Base-by-base conservation (phyloP, 495 filamentous ascomycete genomes). In the Penicillium waksmanii region DNA sequence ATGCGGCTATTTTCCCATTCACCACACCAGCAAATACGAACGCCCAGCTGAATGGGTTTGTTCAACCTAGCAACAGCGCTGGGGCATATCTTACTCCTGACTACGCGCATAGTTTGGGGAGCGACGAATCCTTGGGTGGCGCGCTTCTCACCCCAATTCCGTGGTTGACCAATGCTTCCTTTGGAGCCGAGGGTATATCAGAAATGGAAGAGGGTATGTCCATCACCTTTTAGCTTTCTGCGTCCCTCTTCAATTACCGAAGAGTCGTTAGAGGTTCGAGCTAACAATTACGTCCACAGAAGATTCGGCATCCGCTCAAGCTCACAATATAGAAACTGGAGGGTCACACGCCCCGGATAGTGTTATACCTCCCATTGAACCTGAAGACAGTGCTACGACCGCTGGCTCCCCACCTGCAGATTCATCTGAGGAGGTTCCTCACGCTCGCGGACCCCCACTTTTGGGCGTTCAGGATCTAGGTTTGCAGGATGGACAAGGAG, bases 71-170 rank as follows among this genome's bases (percentile, higher is more conserved):
- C 9, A 70, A 68, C n/a, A 67, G 65, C 51, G 69, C 71, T 5
- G 58, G 58, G 9, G 58, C 60, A n/a, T 68, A 66, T 44, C 46
- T 65, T 17, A 25, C 61, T 35, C 57, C 75, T 40, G 64, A 76
- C 15, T 57, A 71, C 27, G 68, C 76, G 48, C 57, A 71, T 52
- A 64, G 71, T 8, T 73, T 92, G 5, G 93, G 91, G 1, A 89
- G 88, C 53, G 93, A 97, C 70, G 95, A 98, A 65, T 89, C 86
- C 17, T 78, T 98, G 7, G 94, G 95, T 40, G 95, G 95, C 10
- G 95, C 96, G 0, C 82, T 97, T 36, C 80, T 98, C 23, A 97
- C 95, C 0, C 94, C 94, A 0, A 98, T 98, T 47, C 90, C 93
- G 0, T 98, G 95, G 95, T 76, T 97, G 8, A 77, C 62, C 17